Evolutionary conservation across 2,329 filamentous ascomycete species (phyloP).

Genomic region (Biscogniauxia marginata): DNA sequence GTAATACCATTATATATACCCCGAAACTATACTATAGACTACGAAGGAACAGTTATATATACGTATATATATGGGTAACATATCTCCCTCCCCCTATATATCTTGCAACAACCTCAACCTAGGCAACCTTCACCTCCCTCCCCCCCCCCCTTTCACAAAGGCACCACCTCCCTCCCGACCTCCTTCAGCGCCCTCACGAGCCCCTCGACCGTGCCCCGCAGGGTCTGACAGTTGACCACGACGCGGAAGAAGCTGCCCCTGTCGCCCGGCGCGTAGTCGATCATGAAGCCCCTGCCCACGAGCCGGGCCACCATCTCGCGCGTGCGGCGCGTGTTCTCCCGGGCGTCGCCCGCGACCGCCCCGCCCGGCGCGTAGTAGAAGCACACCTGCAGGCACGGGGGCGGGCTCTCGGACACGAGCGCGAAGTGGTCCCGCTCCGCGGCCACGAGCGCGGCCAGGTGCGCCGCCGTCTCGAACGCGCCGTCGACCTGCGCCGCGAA

Average conservation of each 20-base stretch:
- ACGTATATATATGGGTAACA: too few species aligned
- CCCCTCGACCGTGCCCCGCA: slow-evolving; percentile 46
- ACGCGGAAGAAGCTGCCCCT: slow-evolving; percentile 58
- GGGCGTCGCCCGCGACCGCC: slow-evolving; percentile 40
- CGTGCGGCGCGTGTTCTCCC: slow-evolving; percentile 50
- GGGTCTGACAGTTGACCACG: slow-evolving; percentile 57
- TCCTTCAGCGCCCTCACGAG: slow-evolving; percentile 29
- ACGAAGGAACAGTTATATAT: too few species aligned
- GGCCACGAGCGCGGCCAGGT: slow-evolving; percentile 63
- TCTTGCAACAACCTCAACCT: too few species aligned
- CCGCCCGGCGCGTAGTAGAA: slow-evolving; percentile 77
- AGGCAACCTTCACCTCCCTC: not conserved
- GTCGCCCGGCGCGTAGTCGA: slow-evolving; percentile 59
- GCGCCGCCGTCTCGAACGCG: slow-evolving; percentile 69
- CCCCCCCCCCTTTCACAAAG: slow-evolving; percentile 2
- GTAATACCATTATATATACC: too few species aligned
- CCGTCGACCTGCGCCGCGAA: slow-evolving; percentile 69
- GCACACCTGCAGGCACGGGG: slow-evolving; percentile 90
- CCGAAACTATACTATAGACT: too few species aligned
- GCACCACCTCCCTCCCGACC: slow-evolving; percentile 24
- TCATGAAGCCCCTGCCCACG: slow-evolving; percentile 55
- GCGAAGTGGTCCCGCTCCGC: slow-evolving; percentile 57
- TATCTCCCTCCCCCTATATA: not conserved
- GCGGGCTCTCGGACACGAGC: slow-evolving; percentile 71
- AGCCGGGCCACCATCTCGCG: slow-evolving; percentile 47